These are phyloP conservation scores for Escovopsis sp. DNA, from an alignment of 2,329 filamentous ascomycete species.

Conservation along the genomic window DNA sequence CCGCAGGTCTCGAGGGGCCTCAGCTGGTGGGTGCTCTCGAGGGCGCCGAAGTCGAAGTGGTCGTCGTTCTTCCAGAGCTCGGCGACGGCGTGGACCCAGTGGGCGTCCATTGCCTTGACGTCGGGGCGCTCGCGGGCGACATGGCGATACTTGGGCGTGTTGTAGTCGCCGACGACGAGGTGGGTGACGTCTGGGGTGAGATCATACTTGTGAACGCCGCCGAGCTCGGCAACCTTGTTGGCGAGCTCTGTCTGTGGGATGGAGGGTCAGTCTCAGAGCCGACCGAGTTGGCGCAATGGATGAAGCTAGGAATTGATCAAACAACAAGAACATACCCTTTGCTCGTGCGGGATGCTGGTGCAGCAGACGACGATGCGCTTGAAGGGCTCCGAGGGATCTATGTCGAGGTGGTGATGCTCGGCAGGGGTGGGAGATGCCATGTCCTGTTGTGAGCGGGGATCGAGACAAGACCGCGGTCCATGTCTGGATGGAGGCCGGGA, in stretches of 20 bases:
- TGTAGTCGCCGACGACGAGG: slow-evolving; percentile 75
- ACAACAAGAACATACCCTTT: slow-evolving; percentile 40
- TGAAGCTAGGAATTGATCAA: too few relatives aligned
- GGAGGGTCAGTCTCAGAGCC: slow-evolving; percentile 2
- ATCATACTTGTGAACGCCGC: slow-evolving; percentile 75
- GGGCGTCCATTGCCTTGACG: slow-evolving; percentile 65
- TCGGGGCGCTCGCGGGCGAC: slow-evolving; percentile 82
- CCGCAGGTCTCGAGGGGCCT: slow-evolving; percentile 46
- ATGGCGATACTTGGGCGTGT: slow-evolving; percentile 90
- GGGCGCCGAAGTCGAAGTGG: slow-evolving; percentile 51
- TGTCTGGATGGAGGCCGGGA: too few relatives aligned
- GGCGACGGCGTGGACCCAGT: slow-evolving; percentile 72
- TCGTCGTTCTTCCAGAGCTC: slow-evolving; percentile 72
- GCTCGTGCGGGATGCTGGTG: slow-evolving; percentile 68
- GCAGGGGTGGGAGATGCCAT: slow-evolving; percentile 16
- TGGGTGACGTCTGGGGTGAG: slow-evolving; percentile 94
- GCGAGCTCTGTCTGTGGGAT: slow-evolving; percentile 37
- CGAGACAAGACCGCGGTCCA: too few relatives aligned
- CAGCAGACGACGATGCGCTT: slow-evolving; percentile 69
- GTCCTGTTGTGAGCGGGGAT: slow-evolving; percentile 1
- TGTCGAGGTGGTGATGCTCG: slow-evolving; percentile 15
- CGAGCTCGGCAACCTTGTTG: slow-evolving; percentile 60
- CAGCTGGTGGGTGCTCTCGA: slow-evolving; percentile 54
- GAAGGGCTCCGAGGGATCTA: slow-evolving; percentile 50
- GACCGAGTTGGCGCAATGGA: background rate